Evolutionary conservation across 1,284 basidiomycete genomes (phyloP), one percentile per base, ranked within the genome.

Genomic region (Puccinia sorghi): DNA sequence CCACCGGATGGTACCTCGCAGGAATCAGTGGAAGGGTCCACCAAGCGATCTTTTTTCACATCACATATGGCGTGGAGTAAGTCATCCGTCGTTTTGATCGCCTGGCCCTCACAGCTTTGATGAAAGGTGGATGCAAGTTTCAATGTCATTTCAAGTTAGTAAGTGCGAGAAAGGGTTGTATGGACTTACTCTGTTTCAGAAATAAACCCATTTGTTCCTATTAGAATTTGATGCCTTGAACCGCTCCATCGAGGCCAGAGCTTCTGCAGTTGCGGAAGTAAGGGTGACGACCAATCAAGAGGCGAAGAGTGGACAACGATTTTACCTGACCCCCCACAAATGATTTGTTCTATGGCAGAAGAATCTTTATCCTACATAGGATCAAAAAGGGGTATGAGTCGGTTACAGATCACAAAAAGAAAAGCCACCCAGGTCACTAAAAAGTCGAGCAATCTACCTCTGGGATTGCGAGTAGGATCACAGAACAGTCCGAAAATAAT

Each of bases 21-120:
- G 52, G 15, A 54, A 52, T 50, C 48, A 27, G 32, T 22, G 39
- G 37, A 25, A 9, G 12, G 48, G 6, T 71, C n/a, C 13, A 43
- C 52, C 17, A 71, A 71, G 25, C 50, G 15, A 25, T n/a, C 41
- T 43, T 5, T 50, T 20, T 71, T 39, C 27, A 54, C 39, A 27
- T 71, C 17, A 25, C 20, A 71, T 54, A 71, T 54, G 5, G 69
- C 69, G 8, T 71, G 48, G 20, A 71, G 69, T 71, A 71, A 43
- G n/a, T 57, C 69, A 71, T 71, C n/a, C 22, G 25, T 13, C 52
- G 50, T 54, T 57, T 57, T 57, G 48, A 52, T 20, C 20, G 20
- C 46, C 25, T 27, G 22, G 48, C 25, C 48, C 52, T 37, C 27
- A 32, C 9, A 50, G 48, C 66, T 69, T 27, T 32, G 32, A 46